phyloP scores from a whole-genome alignment of 768 basidiomycete species.

The Daedaleopsis sinensis region DNA sequence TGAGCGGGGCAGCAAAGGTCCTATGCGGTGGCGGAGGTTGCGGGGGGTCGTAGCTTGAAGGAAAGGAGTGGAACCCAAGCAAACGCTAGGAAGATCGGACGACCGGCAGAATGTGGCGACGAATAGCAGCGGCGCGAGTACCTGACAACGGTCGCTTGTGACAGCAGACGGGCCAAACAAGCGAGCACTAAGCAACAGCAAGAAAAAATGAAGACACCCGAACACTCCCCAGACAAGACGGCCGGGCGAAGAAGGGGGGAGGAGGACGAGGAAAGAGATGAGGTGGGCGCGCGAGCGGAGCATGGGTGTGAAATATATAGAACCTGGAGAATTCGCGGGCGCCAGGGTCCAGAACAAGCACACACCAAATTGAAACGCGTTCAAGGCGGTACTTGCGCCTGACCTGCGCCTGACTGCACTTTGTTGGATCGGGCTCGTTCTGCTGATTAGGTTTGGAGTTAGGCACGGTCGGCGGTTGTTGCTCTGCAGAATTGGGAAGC shows the following conservation, averaged over 20 bases:
- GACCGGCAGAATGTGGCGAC: background rate
- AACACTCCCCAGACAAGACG: background rate
- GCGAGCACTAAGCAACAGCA: background rate
- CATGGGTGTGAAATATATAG: background rate
- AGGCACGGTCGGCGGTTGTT: too few species aligned
- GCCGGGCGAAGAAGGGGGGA: background rate
- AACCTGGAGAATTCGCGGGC: background rate
- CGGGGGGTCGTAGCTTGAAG: background rate
- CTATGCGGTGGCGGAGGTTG: background rate
- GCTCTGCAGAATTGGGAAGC: too few species aligned
- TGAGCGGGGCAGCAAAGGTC: background rate
- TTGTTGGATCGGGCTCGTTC: too few species aligned
- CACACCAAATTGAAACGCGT: background rate
- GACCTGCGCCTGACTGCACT: too few species aligned
- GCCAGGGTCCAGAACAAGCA: background rate
- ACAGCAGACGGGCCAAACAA: background rate
- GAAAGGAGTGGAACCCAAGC: background rate
- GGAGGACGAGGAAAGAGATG: background rate
- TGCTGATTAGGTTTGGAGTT: too few species aligned
- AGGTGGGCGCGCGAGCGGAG: background rate
- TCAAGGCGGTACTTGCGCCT: background rate
- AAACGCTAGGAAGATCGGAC: background rate
- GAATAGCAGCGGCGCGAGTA: background rate
- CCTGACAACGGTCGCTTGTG: background rate
- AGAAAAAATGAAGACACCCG: background rate